A percentile compares a stretch with the other conserved stretches of the same genome.
Conservation (phyloP, 208 protist species). For the Blastocrithidia nonstop region DNA sequence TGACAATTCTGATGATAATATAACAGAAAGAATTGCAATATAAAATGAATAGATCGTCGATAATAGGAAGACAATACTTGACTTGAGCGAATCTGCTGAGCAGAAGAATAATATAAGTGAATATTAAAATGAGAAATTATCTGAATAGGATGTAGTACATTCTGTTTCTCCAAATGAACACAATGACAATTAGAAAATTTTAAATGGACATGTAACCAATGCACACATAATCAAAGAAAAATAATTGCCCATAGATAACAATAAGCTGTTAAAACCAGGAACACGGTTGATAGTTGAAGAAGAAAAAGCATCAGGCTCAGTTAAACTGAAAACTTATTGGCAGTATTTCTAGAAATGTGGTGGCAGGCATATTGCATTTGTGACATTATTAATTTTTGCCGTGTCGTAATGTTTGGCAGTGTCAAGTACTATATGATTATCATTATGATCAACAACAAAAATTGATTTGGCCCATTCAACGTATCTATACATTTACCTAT, state of each 20-base stretch:
- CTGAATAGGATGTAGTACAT: not conserved
- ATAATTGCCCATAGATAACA: not conserved
- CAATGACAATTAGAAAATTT: too few relatives aligned
- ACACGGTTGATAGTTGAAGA: slow-evolving; percentile 22
- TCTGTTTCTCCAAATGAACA: too few relatives aligned
- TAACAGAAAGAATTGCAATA: not conserved
- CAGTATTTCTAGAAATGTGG: slow-evolving; percentile 40
- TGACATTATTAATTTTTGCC: slow-evolving; percentile 25
- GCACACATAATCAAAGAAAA: too few relatives aligned
- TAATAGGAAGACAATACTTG: not conserved
- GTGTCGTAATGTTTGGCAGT: slow-evolving; percentile 28
- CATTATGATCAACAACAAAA: slow-evolving; percentile 27
- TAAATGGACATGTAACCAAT: too few relatives aligned
- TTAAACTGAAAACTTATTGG: slow-evolving; percentile 34
- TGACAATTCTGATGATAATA: not conserved
- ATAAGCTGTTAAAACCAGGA: not conserved
- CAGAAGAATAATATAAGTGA: too few relatives aligned
- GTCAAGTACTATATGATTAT: slow-evolving; percentile 35
- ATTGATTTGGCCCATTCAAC: slow-evolving; percentile 6
- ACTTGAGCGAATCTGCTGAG: too few relatives aligned
- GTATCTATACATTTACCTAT: slow-evolving; percentile 29
- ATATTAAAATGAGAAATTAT: too few relatives aligned
- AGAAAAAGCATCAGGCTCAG: slow-evolving; percentile 29
- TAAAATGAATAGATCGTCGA: not conserved
- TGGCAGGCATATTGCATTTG: slow-evolving; percentile 8